Evolutionary conservation across 2,329 filamentous ascomycete genomes (phyloP), one percentile per base, ranked within the genome.

Genomic region (Colletotrichum euphorbiae): DNA sequence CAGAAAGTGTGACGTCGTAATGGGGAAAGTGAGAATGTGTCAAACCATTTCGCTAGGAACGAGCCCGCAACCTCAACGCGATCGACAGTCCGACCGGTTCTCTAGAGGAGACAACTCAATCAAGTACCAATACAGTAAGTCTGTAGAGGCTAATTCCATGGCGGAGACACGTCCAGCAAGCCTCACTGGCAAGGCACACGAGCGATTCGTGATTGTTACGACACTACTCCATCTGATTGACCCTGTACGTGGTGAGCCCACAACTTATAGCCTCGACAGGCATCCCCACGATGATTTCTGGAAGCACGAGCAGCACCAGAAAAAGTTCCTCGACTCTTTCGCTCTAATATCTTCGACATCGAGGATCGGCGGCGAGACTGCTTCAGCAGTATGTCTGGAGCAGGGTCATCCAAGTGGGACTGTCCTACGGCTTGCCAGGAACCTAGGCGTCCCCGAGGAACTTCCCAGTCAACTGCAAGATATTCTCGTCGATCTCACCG

Each of bases 311-410:
- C 59, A 73, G 11, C 69, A 73, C 1, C 71, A 72, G 40, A 71
- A 74, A 51, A 78, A 76, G 38, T 78, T 78, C 33, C 73, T 77
- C 1, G 77, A 78, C 63, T 77, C 77, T 9, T 76, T 78, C 50
- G 76, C 77, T 1, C 67, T 78, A 24, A 65, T 78, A 6, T 77
- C 72, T 60, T 73, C 76, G 7, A 76, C 72, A 0, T 72, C 74
- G 0, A 69, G 52, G 17, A 42, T 56, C 40, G 68, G 73, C 40
- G 42, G 70, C 3, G 60, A 75, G 28, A 76, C 72, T 21, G 76
- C 75, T 6, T 73, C 77, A 4, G 77, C 76, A 31, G 76, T 75
- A 2, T 76, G 75, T 54, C 61, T 78, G 62, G 76, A 78, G 69
- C 71, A 73, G 52, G 59, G 64, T 21, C 42, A 51, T 17, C 71